Conservation (phyloP, 2,329 filamentous ascomycete genomes). For the Diaporthe sp. region DNA sequence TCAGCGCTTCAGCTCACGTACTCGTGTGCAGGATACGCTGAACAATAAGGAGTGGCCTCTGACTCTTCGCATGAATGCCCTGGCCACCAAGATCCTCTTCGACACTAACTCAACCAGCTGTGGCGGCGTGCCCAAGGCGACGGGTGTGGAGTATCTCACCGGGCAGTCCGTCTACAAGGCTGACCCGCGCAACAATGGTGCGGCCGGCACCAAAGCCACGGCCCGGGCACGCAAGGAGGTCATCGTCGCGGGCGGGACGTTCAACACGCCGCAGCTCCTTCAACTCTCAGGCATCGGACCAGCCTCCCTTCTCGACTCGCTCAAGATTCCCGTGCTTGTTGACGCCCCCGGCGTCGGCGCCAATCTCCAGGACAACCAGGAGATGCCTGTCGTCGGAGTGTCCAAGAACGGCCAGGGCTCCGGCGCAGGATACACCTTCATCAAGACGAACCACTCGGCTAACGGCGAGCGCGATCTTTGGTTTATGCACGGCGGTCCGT, state of each 20-base stretch:
- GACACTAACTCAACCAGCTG: conserved; percentile 32
- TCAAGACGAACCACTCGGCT: conserved; percentile 47
- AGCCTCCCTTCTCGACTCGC: conserved; percentile 54
- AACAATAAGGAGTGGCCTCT: conserved; percentile 10
- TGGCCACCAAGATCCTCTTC: conserved; percentile 34
- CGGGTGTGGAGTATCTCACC: conserved; percentile 15
- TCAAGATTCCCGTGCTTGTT: conserved; percentile 58
- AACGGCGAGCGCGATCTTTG: conserved; percentile 63
- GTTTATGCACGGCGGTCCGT: conserved; percentile 64
- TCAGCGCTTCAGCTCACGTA: conserved; percentile 40
- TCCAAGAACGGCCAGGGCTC: conserved; percentile 39
- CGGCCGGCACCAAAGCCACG: conserved; percentile 43
- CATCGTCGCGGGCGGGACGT: conserved; percentile 60
- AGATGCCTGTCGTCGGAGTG: conserved; percentile 51
- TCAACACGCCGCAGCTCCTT: conserved; percentile 63
- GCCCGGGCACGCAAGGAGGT: conserved; percentile 53
- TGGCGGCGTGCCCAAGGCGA: background rate
- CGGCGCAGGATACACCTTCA: conserved; percentile 44
- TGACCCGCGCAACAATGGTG: conserved; percentile 39
- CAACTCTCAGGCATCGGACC: conserved; percentile 63
- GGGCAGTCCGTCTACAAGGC: conserved; percentile 22
- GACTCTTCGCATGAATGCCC: background rate
- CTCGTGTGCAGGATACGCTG: conserved; percentile 38
- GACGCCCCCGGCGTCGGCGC: conserved; percentile 64
- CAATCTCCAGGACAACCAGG: conserved; percentile 61